A percentile compares a stretch with the other conserved stretches of the same genome.
These are phyloP conservation scores for Paraphoma chrysanthemicola DNA, from an alignment of 2,329 filamentous ascomycete species.

Conservation along the genomic window DNA sequence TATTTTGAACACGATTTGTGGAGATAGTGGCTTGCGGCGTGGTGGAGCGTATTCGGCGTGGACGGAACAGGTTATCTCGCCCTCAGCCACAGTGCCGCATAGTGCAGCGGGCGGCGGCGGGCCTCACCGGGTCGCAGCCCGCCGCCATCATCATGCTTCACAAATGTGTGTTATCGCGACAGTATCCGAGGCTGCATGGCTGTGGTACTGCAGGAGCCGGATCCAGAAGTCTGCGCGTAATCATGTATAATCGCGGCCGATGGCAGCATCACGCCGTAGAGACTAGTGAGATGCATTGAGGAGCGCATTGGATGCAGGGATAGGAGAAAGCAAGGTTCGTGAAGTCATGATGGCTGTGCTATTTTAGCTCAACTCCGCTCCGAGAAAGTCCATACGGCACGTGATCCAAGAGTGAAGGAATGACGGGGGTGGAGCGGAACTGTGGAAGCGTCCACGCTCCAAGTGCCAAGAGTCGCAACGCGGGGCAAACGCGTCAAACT, in stretches of 20 bases:
- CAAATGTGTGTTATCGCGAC: not conserved
- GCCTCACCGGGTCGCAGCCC: not conserved
- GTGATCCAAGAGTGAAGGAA: not conserved
- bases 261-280: not conserved
- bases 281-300: not conserved
- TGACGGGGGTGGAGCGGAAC: too few species aligned
- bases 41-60: not conserved
- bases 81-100: not conserved
- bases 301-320: not conserved
- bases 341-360: not conserved
- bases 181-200: not conserved
- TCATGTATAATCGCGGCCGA: not conserved
- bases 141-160: not conserved
- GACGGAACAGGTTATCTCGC: not conserved
- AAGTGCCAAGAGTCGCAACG: not conserved
- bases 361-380: not conserved
- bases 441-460: too few species aligned
- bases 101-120: not conserved
- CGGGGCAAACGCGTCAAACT: slow-evolving; percentile 31
- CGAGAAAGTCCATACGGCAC: slow-evolving; percentile 5
- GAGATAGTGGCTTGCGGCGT: not conserved
- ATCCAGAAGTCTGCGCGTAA: not conserved
- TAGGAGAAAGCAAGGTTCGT: not conserved
- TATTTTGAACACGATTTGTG: not conserved
- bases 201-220: not conserved